Base-by-base conservation (phyloP, 345 rosid species). In the Chamaenerion angustifolium region DNA sequence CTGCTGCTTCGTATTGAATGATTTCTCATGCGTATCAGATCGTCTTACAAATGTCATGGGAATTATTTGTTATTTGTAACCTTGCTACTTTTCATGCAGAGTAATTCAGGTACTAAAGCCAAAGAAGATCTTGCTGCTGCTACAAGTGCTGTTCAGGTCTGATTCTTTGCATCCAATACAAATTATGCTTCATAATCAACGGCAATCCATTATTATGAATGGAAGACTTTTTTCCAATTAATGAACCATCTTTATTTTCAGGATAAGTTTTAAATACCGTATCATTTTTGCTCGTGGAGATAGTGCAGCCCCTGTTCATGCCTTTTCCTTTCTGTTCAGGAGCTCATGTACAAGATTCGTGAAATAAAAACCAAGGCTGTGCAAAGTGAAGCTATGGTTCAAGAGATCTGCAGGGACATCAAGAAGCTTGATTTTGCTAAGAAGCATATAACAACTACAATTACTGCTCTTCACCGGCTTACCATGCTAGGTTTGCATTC, bases 91-190 rank as follows among this genome's bases (percentile, higher is more conserved):
- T 67, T 58, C 45, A 59, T 75, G 45, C 78, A 92, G 98, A 92
- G 98, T 64, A 88, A 87, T 60, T 92, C 98, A 1, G 94, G 98
- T 64, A 84, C 83, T 23, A 92, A 84, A 77, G 96, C 96, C 15
- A 87, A 92, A 70, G 96, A 92, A 77, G 98, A 92, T 75, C 96
- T 92, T 73, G 95, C 96, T 67, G 88, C 94, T 72, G 96, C 96
- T 64, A 92, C 94, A n/a, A 72, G 56, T 63, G 96, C 96, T 71
- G 98, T 92, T 49, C 74, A 92, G 96, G 98, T 84, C 64, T 66
- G 83, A 59, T 56, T 50, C 14, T 15, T 9, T 31, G 35, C 13
- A 0, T 23, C 19, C 40, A 49, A 49, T 49, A 12, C 35, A 16
- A 25, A 12, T 49, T 31, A 31, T 31, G 37, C 37, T 8, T 31